Conservation (phyloP, 768 basidiomycete species). For the Phanerodontia chrysosporium region DNA sequence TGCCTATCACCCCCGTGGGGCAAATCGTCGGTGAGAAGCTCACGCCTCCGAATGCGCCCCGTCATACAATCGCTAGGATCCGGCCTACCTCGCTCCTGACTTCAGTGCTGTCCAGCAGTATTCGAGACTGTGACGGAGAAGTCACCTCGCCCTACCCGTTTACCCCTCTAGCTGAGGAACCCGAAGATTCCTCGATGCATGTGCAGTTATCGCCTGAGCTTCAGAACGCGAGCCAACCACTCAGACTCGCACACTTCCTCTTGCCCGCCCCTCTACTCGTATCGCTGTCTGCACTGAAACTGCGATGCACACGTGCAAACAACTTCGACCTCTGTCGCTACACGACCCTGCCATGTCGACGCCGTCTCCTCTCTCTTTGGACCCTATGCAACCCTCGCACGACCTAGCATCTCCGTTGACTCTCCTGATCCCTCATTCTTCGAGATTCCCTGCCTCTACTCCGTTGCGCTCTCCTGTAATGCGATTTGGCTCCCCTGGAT, state of each 20-base stretch:
- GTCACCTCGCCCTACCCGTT: slow-evolving; percentile 5
- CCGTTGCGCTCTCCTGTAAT: background rate
- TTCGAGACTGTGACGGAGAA: background rate
- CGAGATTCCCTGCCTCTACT: background rate
- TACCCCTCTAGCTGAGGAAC: slow-evolving; percentile 1
- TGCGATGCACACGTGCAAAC: too few species aligned
- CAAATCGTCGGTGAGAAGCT: slow-evolving; percentile 26
- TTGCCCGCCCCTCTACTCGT: too few species aligned
- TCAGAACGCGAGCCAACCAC: too few species aligned
- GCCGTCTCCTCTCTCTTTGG: slow-evolving; percentile 1
- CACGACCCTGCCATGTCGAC: background rate
- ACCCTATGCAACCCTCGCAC: background rate
- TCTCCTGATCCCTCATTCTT: background rate
- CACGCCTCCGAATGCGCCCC: slow-evolving; percentile 22
- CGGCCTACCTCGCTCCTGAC: background rate
- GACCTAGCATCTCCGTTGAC: slow-evolving; percentile 4
- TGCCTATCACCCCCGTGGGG: slow-evolving; percentile 23
- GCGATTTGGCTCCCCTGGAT: background rate
- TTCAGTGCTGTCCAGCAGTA: background rate
- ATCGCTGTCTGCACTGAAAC: too few species aligned
- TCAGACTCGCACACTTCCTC: too few species aligned
- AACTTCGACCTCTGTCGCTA: slow-evolving; percentile 6
- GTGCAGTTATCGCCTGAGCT: background rate
- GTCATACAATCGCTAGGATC: slow-evolving; percentile 11
- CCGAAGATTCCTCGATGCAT: background rate